A percentile compares a stretch with the other conserved stretches of the same genome.
Conservation (phyloP, 2,329 filamentous ascomycete species). For the Pseudogymnoascus sp. region DNA sequence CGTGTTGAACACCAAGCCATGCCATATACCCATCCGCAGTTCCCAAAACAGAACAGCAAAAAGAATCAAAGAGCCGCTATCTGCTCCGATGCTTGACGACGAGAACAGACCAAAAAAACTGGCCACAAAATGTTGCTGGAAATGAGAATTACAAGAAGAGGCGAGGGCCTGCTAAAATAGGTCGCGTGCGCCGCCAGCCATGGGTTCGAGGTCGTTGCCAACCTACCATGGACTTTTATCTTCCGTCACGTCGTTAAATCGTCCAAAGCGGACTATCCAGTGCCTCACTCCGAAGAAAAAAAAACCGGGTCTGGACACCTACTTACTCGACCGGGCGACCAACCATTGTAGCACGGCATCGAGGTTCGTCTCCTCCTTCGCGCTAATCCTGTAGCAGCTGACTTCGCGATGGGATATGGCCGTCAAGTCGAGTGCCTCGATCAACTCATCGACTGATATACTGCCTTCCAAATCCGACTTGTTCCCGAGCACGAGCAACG, state of each 20-base stretch:
- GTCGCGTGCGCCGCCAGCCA: constrained; percentile 2
- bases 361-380: constrained; percentile 97
- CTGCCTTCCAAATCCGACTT: constrained; percentile 93
- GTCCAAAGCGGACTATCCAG: neutral
- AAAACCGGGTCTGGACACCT: constrained; percentile 24
- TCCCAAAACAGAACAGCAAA: neutral
- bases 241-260: constrained; percentile 1
- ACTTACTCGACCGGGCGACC: constrained; percentile 79
- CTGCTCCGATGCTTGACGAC: neutral
- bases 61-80: neutral
- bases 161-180: neutral
- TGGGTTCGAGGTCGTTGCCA: neutral
- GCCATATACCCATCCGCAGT: neutral
- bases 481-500: constrained; percentile 89
- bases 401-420: constrained; percentile 87
- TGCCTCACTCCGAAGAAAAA: too few species aligned
- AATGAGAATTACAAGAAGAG: constrained; percentile 3
- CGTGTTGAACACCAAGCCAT: constrained; percentile 2
- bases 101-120: neutral
- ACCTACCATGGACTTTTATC: constrained; percentile 3
- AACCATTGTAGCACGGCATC: constrained; percentile 96
- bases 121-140: constrained; percentile 3
- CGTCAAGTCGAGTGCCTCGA: constrained; percentile 86
- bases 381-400: constrained; percentile 97
- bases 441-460: constrained; percentile 87